Conservation (phyloP, 148 eudicot genomes). For the Camellia lanceoleosa region DNA sequence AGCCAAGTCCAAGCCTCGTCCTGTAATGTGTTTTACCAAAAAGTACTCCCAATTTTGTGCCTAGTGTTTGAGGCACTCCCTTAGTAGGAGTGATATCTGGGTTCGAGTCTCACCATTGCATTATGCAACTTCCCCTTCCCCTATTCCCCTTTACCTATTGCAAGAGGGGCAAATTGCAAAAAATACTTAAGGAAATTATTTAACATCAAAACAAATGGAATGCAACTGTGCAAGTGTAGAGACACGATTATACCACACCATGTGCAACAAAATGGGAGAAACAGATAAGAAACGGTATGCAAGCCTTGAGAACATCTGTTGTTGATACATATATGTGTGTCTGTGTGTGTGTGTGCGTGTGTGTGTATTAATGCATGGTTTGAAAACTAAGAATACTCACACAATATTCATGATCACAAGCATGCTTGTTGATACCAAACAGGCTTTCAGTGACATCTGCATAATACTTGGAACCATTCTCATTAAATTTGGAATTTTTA, state of each 20-base stretch:
- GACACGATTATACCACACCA: not conserved
- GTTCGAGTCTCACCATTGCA: no score
- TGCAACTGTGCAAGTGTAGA: not conserved
- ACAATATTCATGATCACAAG: conserved; percentile 23
- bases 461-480: conserved; percentile 8
- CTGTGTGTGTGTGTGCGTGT: not conserved
- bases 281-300: not conserved
- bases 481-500: conserved; percentile 16
- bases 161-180: no score
- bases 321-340: not conserved
- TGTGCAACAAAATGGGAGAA: not conserved
- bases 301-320: not conserved
- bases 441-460: conserved; percentile 22
- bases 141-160: no score
- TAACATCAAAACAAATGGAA: not conserved
- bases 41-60: no score
- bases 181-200: not conserved
- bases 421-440: conserved; percentile 17
- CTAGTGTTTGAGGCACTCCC: no score
- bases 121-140: no score
- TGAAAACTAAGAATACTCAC: conserved; percentile 29
- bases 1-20: no score
- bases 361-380: not conserved
- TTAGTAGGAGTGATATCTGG: no score
- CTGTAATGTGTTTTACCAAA: no score